Percentiles rank a stretch among this genome's conserved stretches.
phyloP scores from a whole-genome alignment of 2,329 filamentous ascomycete genomes.

The Xylariaceae sp. region DNA sequence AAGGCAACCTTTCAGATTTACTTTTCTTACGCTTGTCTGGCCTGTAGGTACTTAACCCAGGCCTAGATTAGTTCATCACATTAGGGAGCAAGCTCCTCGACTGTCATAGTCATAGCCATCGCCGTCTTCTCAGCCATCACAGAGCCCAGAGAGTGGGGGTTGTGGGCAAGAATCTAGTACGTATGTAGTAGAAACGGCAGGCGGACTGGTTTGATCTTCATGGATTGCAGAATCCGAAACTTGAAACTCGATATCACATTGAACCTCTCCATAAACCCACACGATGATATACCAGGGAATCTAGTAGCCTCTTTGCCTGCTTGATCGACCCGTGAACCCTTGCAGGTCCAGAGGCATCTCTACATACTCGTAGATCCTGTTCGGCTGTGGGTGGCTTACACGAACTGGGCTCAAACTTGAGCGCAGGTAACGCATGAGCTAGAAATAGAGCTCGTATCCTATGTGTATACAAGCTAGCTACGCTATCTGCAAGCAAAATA shows the following conservation, averaged over 20 bases:
- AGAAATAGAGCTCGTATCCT: conserved; percentile 7
- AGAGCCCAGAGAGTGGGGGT: conserved; percentile 11
- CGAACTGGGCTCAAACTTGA: background rate
- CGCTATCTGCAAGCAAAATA: conserved; percentile 14
- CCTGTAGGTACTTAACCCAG: background rate
- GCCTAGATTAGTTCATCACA: background rate
- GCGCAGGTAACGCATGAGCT: background rate
- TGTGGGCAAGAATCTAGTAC: conserved; percentile 11
- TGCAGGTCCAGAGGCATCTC: conserved; percentile 4
- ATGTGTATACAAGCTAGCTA: conserved; percentile 14
- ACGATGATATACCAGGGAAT: conserved; percentile 15
- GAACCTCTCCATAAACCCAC: conserved; percentile 6
- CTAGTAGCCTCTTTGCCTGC: conserved; percentile 8
- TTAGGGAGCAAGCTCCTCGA: background rate
- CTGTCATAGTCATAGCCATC: background rate
- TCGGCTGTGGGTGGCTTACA: background rate
- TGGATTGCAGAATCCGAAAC: conserved; percentile 39
- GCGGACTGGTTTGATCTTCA: conserved; percentile 36
- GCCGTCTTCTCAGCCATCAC: background rate
- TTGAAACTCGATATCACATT: conserved; percentile 23
- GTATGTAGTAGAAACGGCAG: conserved; percentile 29
- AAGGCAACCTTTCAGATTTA: background rate
- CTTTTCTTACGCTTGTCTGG: background rate
- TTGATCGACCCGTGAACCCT: conserved; percentile 25
- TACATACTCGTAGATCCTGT: background rate